phyloP scores from a whole-genome alignment of 805 yeast genomes.

The Myxozyma vanderwaltii region DNA sequence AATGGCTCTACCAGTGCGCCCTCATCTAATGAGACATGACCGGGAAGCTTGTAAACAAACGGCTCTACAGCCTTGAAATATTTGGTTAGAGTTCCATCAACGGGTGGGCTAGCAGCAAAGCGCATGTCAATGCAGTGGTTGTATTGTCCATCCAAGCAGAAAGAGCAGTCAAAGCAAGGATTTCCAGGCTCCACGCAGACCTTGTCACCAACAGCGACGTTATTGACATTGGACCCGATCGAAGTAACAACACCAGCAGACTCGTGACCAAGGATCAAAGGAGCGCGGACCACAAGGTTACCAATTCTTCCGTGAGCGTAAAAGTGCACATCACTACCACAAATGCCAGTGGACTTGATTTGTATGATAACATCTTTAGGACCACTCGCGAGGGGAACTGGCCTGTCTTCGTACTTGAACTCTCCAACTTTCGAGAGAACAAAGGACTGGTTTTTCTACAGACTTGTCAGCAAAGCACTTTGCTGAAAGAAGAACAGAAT shows the following conservation, averaged over 20 bases:
- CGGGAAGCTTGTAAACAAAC: slow-evolving; percentile 49
- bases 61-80: slow-evolving; percentile 47
- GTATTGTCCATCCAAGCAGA: slow-evolving; percentile 54
- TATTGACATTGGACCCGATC: slow-evolving; percentile 51
- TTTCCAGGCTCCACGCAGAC: slow-evolving; percentile 67
- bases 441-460: slow-evolving; percentile 46
- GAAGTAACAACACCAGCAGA: slow-evolving; percentile 51
- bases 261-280: slow-evolving; percentile 59
- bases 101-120: slow-evolving; percentile 58
- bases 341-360: slow-evolving; percentile 53
- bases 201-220: slow-evolving; percentile 54
- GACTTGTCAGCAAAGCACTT: background rate
- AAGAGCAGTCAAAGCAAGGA: slow-evolving; percentile 55
- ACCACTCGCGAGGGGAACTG: slow-evolving; percentile 41
- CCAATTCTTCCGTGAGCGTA: slow-evolving; percentile 57
- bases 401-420: slow-evolving; percentile 46
- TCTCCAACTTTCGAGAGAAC: slow-evolving; percentile 51
- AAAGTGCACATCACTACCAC: slow-evolving; percentile 65
- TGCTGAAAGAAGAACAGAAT: background rate
- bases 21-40: slow-evolving; percentile 46
- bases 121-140: slow-evolving; percentile 56
- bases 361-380: slow-evolving; percentile 27
- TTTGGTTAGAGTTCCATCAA: slow-evolving; percentile 59
- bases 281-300: slow-evolving; percentile 49
- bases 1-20: slow-evolving; percentile 62